These are phyloP conservation scores for Solanum neorickii DNA, from an alignment of 257 asterid genomes.

Conservation along the genomic window DNA sequence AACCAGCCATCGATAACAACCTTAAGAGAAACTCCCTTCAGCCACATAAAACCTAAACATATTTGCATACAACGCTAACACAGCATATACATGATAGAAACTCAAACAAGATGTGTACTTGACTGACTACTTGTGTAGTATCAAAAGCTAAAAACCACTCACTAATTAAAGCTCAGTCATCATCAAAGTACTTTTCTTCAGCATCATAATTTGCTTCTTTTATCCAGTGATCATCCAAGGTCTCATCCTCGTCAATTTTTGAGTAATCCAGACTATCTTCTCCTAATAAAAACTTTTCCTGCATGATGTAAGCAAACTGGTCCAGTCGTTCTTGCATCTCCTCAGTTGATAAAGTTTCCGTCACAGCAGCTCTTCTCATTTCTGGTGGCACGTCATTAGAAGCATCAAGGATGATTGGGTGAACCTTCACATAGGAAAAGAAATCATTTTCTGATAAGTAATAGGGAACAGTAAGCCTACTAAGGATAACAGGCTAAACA, in stretches of 20 bases:
- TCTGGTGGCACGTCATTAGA: slow-evolving; percentile 5
- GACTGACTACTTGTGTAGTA: neutral
- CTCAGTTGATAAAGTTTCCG: slow-evolving; percentile 33
- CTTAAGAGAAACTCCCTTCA: neutral
- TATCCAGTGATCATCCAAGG: slow-evolving; percentile 92
- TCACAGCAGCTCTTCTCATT: slow-evolving; percentile 9
- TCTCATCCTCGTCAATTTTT: slow-evolving; percentile 65
- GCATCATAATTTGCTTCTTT: slow-evolving; percentile 79
- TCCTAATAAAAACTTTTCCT: slow-evolving; percentile 80
- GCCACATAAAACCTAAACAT: neutral
- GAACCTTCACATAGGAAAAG: slow-evolving; percentile 7
- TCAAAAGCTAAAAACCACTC: neutral
- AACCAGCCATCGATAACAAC: neutral
- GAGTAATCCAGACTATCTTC: slow-evolving; percentile 80
- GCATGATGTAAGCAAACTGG: slow-evolving; percentile 64
- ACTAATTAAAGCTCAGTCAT: neutral
- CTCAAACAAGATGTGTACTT: neutral
- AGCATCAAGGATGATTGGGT: neutral
- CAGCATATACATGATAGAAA: neutral
- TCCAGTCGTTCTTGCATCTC: slow-evolving; percentile 76
- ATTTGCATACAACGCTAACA: neutral
- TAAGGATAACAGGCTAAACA: neutral
- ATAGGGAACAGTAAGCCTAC: neutral
- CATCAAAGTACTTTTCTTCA: slow-evolving; percentile 91
- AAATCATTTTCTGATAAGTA: neutral